Base-by-base conservation (phyloP, 108 stramenopile genomes). In the Cyclotella kingstonii region DNA sequence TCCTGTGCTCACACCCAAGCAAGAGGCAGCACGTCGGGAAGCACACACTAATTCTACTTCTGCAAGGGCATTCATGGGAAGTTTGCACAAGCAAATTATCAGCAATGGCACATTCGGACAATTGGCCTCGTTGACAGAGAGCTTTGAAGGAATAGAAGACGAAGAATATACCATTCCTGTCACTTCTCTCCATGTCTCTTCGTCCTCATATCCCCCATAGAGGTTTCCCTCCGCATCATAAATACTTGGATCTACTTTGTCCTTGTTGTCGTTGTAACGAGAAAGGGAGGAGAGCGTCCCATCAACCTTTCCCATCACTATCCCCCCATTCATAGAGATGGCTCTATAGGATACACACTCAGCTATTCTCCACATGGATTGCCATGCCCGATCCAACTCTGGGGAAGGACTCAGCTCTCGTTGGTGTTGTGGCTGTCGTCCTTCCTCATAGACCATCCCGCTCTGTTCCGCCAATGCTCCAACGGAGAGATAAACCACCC, bases 131-230 rank as follows among this genome's bases (percentile, higher is more conserved):
- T 54, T 48, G 25, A 39, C 34, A 18, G 26, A 41, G n/a, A n/a
- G n/a, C n/a, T n/a, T n/a, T n/a, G n/a, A n/a, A n/a, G n/a, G n/a
- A 46, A 34, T 15, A 6, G 33, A 2, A 25, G 42, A 12, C n/a
- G 56, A 50, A 10, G 48, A 62, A 23, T 28, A 26, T 19, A 17
- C 14, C 54, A 46, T 48, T 45, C 71, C 54, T 30, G 45, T 54
- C 60, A 85, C 82, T 55, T 82, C 86, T 54, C 79, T 73, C 81
- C 77, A 82, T 9, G 86, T 89, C 41, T 76, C 91, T 66, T 89
- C 84, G 21, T 93, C 91, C 68, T 92, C 86, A 44, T 89, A 92
- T 3, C 87, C 91, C 22, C 86, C 86, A 43, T 73, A 89, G 0
- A 74, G 75, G 40, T 83, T 77, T 8, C 66, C 68, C 39, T 79